Evolutionary conservation across 257 asterid species (phyloP).

Genomic region (Fraxinus anomala): DNA sequence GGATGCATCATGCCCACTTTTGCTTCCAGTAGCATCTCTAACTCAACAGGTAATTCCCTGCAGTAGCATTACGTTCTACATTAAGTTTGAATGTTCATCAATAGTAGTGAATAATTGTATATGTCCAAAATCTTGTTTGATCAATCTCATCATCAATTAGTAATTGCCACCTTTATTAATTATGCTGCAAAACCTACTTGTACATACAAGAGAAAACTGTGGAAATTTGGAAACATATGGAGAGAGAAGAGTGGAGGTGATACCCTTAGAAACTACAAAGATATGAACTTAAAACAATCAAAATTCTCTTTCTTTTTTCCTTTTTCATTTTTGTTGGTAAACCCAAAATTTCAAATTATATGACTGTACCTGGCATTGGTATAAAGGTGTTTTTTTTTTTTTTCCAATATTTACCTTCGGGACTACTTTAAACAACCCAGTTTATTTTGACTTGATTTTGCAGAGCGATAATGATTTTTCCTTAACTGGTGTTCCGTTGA

Average conservation of each 20-base stretch:
- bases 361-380: background rate
- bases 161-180: background rate
- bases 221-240: background rate
- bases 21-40: slow-evolving; percentile 63
- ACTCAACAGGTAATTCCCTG: slow-evolving; percentile 67
- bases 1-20: slow-evolving; percentile 85
- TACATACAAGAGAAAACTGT: background rate
- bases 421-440: background rate
- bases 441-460: slow-evolving; percentile 29
- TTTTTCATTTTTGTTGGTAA: background rate
- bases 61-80: background rate
- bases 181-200: background rate
- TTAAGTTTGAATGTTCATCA: background rate
- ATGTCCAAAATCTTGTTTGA: background rate
- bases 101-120: background rate
- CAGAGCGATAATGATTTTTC: slow-evolving; percentile 81
- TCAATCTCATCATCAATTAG: background rate
- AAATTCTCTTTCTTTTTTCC: slow-evolving; percentile 2
- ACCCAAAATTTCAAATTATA: background rate
- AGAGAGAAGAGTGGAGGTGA: background rate
- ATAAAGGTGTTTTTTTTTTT: slow-evolving; percentile 4
- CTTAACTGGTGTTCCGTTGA: slow-evolving; percentile 69
- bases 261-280: background rate
- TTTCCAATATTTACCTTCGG: background rate
- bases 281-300: background rate